Base-by-base conservation (phyloP, 257 asterid genomes). In the Nyctanthes arbortristis region DNA sequence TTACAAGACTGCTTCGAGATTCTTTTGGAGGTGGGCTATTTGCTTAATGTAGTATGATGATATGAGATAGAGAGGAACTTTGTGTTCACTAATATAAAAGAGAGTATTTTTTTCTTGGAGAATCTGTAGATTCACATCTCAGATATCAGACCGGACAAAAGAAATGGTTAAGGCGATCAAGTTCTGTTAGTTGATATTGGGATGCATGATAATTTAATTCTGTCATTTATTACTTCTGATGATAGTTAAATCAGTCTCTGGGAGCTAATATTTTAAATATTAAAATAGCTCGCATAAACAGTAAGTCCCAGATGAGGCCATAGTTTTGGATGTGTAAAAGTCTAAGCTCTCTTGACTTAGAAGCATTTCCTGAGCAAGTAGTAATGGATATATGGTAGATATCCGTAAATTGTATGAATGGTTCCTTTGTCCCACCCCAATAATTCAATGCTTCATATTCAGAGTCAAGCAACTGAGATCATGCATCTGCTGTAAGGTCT, bases 1-100 rank as follows among this genome's bases (percentile, higher is more conserved):
- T 92, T 68, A 92, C 98, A 54, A 87, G 98, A 68, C 69, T 92
- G 82, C 98, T 92, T 71, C 89, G 89, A 55, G 97, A 92, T 85
- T 92, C 98, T 61, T 90, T 92, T 82, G 98, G 98, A 86, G 98
- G 98, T 89, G 70, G 79, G 71, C 47, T 40, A 54, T 74, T 69
- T 70, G 67, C 63, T 12, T 43, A 20, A 24, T 49, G 30, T 34
- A 37, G 43, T 45, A 27, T 62, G 6, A 20, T 36, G 40, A 27
- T 16, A 33, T 47, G 4, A 29, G 67, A 62, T 61, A 35, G 40
- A 60, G 22, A 52, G 3, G 59, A 16, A 52, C 30, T 6, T 52
- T 10, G 0, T 24, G 13, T 22, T 52, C 59, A 20, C 2, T 22
- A 14, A 29, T 2, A 27, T 20, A 24, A 30, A 9, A 52, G 9